Conservation (phyloP, 1,139 yeast genomes). For the Candida tetrigidarum region DNA sequence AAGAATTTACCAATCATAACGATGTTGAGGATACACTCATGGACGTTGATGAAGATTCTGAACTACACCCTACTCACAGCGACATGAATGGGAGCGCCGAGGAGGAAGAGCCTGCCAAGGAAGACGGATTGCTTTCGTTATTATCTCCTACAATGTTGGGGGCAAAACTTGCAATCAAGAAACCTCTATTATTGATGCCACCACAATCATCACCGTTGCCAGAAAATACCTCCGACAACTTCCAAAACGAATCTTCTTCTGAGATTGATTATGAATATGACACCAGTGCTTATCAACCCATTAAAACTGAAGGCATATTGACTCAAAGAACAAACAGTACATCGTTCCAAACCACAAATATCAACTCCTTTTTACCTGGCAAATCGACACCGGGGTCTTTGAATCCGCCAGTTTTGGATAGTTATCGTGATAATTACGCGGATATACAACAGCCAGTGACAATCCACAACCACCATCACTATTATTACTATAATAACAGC, state of each 20-base stretch:
- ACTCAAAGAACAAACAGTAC: conserved; percentile 10
- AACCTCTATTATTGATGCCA: conserved; percentile 29
- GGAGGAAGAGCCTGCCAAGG: neutral
- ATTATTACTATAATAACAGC: conserved; percentile 17
- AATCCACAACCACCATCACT: conserved; percentile 52
- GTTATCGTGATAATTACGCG: neutral
- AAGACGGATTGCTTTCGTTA: conserved; percentile 18
- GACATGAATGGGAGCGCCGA: neutral
- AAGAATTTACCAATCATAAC: neutral
- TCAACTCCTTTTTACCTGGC: conserved; percentile 26
- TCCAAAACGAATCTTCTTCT: conserved; percentile 4
- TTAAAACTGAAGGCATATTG: conserved; percentile 8
- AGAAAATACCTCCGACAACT: conserved; percentile 26
- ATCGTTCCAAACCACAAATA: conserved; percentile 12
- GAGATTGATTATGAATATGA: conserved; percentile 29
- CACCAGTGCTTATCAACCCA: conserved; percentile 18
- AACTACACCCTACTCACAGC: too few relatives aligned
- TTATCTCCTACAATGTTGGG: conserved; percentile 44
- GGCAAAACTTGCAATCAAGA: conserved; percentile 40
- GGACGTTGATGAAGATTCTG: neutral
- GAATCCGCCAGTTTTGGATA: neutral
- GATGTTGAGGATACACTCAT: neutral
- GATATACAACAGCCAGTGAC: conserved; percentile 25
- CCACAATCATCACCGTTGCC: too few relatives aligned
- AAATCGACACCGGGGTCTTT: neutral